Conservation (phyloP, 2,329 filamentous ascomycete genomes). For the Colletotrichum plurivorum region DNA sequence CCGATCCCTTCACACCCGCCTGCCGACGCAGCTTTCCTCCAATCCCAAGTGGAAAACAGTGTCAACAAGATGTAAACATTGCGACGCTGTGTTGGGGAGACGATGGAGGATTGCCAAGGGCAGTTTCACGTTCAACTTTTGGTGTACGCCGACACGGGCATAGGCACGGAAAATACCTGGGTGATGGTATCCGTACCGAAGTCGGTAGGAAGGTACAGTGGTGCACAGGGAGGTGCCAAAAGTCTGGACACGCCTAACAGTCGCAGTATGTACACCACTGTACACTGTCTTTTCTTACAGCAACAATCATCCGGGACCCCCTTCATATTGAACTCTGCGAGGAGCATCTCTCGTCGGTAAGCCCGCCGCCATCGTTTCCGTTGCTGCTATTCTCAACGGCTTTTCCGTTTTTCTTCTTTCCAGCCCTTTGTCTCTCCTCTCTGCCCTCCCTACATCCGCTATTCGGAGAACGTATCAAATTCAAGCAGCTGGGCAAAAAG, state of each 20-base stretch:
- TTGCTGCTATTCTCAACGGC: slow-evolving; percentile 1
- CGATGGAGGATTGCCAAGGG: not conserved
- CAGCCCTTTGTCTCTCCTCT: not conserved
- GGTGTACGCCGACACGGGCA: no score
- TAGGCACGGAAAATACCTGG: no score
- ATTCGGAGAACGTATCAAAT: not conserved
- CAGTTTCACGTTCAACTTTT: not conserved
- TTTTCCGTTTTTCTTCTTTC: not conserved
- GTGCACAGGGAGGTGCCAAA: no score
- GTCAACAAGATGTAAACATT: not conserved
- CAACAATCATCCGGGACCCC: no score
- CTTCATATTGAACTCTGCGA: no score
- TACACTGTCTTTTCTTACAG: no score
- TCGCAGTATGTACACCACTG: no score
- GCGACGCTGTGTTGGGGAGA: slow-evolving; percentile 1
- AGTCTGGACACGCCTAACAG: no score
- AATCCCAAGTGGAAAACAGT: not conserved
- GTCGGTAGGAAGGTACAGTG: no score
- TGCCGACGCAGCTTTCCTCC: not conserved
- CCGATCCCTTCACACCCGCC: no score
- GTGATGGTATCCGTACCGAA: no score
- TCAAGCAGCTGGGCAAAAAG: no score
- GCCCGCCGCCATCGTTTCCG: slow-evolving; percentile 7
- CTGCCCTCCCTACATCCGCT: not conserved
- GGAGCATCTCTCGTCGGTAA: not conserved